Percentiles rank a stretch among this genome's conserved stretches.
These are phyloP conservation scores for Suillus ampliporus DNA, from an alignment of 768 basidiomycete species.

Conservation along the genomic window DNA sequence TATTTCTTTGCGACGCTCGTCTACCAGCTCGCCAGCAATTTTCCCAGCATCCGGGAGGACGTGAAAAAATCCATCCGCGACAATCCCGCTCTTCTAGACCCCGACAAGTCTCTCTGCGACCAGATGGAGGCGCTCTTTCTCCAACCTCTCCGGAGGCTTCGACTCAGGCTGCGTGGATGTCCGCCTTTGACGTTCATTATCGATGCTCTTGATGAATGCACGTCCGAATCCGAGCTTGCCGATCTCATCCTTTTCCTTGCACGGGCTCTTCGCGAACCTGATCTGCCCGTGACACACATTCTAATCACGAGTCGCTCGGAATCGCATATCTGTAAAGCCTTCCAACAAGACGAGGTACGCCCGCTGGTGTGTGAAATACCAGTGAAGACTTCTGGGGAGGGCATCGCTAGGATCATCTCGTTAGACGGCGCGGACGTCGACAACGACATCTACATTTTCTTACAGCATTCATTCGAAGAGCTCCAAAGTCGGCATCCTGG, in stretches of 20 bases:
- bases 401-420: neutral
- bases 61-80: neutral
- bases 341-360: neutral
- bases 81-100: neutral
- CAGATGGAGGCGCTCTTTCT: neutral
- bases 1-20: neutral
- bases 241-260: conserved; percentile 1
- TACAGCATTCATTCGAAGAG: no score
- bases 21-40: neutral
- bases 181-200: neutral
- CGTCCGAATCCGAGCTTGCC: neutral
- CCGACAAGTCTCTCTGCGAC: neutral
- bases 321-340: neutral
- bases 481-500: no score
- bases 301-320: neutral
- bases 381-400: neutral
- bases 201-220: conserved; percentile 1
- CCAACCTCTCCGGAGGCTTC: neutral
- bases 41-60: neutral
- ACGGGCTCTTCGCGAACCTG: neutral
- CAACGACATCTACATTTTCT: no score
- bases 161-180: neutral
- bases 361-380: neutral
- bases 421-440: no score
- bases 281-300: neutral